Conservation (phyloP, 371 early-diverging fungal genomes). For the Mucor irregularis region DNA sequence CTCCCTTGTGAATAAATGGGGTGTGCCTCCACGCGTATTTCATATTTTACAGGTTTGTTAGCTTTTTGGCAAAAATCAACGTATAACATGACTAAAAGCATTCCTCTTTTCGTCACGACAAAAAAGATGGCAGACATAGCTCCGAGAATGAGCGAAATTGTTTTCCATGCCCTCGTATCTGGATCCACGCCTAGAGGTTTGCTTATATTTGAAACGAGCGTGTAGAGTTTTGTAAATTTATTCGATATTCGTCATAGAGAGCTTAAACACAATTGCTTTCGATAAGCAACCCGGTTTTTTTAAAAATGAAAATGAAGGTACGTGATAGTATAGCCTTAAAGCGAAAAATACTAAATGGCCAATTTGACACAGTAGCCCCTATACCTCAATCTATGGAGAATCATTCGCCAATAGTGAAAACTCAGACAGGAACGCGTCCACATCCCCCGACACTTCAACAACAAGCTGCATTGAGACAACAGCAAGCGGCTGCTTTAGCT, state of each 20-base stretch:
- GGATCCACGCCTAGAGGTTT: conserved; percentile 25
- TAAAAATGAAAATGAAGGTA: conserved; percentile 15
- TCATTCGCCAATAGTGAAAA: conserved; percentile 28
- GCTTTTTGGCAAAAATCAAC: no score
- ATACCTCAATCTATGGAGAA: not conserved
- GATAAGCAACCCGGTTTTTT: conserved; percentile 18
- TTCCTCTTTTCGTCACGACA: no score
- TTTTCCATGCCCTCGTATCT: conserved; percentile 25
- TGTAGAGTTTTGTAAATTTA: no score
- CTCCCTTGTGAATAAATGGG: conserved; percentile 41
- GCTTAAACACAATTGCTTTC: conserved; percentile 26
- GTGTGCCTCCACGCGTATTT: conserved; percentile 32
- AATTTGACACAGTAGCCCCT: no score
- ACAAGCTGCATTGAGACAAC: conserved; percentile 19
- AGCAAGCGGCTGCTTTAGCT: conserved; percentile 12
- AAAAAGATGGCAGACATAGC: conserved; percentile 27
- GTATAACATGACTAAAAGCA: no score
- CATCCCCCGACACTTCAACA: conserved; percentile 15
- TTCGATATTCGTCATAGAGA: conserved; percentile 8
- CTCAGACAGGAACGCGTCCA: conserved; percentile 18
- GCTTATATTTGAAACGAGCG: no score
- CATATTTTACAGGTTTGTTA: conserved; percentile 26
- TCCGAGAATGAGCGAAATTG: conserved; percentile 15
- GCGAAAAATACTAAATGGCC: no score
- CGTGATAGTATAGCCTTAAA: no score